phyloP scores from a whole-genome alignment of 306 rosid species.

The Lotus japonicus region DNA sequence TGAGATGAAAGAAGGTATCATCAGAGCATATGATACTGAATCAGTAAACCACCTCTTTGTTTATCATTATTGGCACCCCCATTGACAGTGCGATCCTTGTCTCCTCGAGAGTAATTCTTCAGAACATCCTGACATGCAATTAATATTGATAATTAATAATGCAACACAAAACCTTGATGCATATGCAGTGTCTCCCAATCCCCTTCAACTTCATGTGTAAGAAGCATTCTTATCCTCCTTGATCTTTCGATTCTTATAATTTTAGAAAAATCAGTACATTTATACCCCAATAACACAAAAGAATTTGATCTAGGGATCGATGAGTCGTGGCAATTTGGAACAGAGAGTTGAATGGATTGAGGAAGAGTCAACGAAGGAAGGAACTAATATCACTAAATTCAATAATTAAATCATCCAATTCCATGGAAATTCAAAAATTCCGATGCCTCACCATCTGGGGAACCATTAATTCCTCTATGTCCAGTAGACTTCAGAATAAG shows the following conservation, averaged over 20 bases:
- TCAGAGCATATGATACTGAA: slow-evolving; percentile 10
- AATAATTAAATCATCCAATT: background rate
- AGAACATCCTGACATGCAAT: slow-evolving; percentile 55
- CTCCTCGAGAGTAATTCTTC: slow-evolving; percentile 32
- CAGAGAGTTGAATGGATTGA: slow-evolving; percentile 1
- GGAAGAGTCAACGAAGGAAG: background rate
- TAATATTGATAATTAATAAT: slow-evolving; percentile 22
- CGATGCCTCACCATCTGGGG: background rate
- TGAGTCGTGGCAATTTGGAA: background rate
- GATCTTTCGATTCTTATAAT: background rate
- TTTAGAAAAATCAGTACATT: background rate
- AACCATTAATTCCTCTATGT: background rate
- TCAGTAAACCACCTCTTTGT: slow-evolving; percentile 35
- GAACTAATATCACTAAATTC: background rate
- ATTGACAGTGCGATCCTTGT: slow-evolving; percentile 34
- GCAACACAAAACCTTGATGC: slow-evolving; percentile 7
- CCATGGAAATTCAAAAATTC: background rate
- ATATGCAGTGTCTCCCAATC: background rate
- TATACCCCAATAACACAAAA: background rate
- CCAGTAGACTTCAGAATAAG: background rate
- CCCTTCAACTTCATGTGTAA: background rate
- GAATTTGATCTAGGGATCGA: background rate
- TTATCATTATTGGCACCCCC: slow-evolving; percentile 13
- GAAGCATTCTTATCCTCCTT: background rate
- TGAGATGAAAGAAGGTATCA: slow-evolving; percentile 3